phyloP scores from a whole-genome alignment of 371 early-diverging fungal species.

The Syncephalastrum racemosum region DNA sequence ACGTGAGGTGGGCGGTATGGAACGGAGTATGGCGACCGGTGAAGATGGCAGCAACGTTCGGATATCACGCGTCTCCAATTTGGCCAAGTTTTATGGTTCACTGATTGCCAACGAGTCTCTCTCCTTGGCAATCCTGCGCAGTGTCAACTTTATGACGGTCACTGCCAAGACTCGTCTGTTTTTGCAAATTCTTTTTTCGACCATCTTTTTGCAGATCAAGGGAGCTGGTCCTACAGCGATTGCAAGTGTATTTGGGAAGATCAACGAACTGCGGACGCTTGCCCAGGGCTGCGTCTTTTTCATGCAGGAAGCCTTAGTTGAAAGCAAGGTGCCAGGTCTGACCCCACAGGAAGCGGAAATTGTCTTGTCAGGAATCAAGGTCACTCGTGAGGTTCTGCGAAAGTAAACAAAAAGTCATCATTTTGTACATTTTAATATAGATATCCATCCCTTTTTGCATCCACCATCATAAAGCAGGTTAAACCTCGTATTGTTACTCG shows the following conservation, averaged over 20 bases:
- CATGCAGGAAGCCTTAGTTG: constrained; percentile 61
- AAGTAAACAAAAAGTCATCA: too few species aligned
- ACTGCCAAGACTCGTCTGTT: constrained; percentile 61
- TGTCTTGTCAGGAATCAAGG: too few species aligned
- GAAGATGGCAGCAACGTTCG: constrained; percentile 41
- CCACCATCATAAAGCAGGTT: too few species aligned
- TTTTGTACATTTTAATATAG: too few species aligned
- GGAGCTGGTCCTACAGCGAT: constrained; percentile 50
- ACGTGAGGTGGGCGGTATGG: constrained; percentile 74
- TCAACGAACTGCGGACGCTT: constrained; percentile 58
- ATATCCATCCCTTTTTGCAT: too few species aligned
- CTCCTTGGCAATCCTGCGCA: constrained; percentile 68
- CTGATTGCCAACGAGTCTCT: constrained; percentile 63
- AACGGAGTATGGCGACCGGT: constrained; percentile 33
- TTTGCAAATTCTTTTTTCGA: constrained; percentile 66
- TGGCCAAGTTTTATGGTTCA: constrained; percentile 74
- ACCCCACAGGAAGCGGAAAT: too few species aligned
- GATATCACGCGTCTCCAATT: constrained; percentile 66
- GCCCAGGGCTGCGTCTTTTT: constrained; percentile 76
- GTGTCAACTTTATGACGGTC: constrained; percentile 73
- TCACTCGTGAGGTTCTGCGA: too few species aligned
- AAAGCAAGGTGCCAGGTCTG: too few species aligned
- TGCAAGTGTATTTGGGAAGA: constrained; percentile 59
- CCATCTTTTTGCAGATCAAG: constrained; percentile 41
- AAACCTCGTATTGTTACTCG: too few species aligned